phyloP scores from a whole-genome alignment of 2,329 filamentous ascomycete species.

The Hypoxylon sp. region DNA sequence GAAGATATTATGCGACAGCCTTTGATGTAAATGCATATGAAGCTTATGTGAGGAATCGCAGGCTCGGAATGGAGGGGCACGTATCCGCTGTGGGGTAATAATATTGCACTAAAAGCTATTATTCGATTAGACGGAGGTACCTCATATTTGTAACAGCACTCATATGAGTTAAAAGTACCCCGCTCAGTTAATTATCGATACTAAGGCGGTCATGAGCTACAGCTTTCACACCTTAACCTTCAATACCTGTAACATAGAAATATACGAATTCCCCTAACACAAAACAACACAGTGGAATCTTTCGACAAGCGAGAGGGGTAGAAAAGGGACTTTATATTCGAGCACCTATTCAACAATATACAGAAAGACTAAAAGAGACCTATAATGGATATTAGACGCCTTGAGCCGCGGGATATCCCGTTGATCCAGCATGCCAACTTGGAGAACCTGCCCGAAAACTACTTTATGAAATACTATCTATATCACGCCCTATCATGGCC shows the following conservation, averaged over 20 bases:
- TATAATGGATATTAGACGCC: constrained; percentile 86
- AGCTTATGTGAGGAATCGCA: background rate
- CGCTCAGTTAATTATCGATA: constrained; percentile 10
- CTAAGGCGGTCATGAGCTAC: constrained; percentile 4
- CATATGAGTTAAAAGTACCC: background rate
- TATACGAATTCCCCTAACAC: no score
- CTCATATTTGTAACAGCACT: background rate
- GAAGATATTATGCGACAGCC: no score
- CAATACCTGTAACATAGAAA: no score
- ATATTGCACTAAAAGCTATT: background rate
- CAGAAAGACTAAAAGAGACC: no score
- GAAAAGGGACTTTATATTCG: no score
- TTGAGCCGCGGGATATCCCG: constrained; percentile 83
- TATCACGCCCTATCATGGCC: constrained; percentile 99
- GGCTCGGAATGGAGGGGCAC: constrained; percentile 25
- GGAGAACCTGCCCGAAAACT: constrained; percentile 98
- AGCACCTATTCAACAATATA: no score
- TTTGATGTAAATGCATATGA: no score
- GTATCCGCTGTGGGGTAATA: constrained; percentile 14
- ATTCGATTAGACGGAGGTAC: no score
- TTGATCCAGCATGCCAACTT: constrained; percentile 98
- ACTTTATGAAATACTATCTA: constrained; percentile 99
- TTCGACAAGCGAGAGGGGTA: no score
- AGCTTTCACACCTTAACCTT: no score
- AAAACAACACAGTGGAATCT: no score